Percentiles rank a stretch among this genome's conserved stretches.
These are phyloP conservation scores for Sporobolomyces pararoseus DNA, from an alignment of 768 basidiomycete species.

Conservation along the genomic window DNA sequence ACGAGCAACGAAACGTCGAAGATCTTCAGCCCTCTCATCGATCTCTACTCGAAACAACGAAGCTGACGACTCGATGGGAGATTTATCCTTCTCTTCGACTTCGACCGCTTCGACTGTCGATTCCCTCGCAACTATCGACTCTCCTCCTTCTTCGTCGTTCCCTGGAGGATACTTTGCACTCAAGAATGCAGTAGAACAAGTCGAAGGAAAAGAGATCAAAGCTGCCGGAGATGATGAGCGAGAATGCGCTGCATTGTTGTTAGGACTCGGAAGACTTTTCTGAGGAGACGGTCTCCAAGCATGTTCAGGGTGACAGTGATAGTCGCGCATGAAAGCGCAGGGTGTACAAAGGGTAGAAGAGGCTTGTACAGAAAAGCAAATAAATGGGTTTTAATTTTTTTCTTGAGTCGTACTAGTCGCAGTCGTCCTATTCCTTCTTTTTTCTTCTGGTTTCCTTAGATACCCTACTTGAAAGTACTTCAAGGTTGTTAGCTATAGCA, in stretches of 20 bases:
- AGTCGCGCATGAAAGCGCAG: no score
- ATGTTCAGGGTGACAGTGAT: not conserved
- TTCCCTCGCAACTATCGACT: slow-evolving; percentile 23
- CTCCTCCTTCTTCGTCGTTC: not conserved
- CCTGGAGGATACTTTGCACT: slow-evolving; percentile 10
- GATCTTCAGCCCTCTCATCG: not conserved
- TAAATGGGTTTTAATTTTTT: no score
- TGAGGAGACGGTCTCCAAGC: slow-evolving; percentile 4
- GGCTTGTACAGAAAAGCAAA: no score
- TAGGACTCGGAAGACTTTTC: slow-evolving; percentile 37
- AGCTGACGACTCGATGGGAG: slow-evolving; percentile 13
- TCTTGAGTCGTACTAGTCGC: no score
- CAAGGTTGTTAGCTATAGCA: no score
- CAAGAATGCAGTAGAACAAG: not conserved
- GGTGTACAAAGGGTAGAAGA: no score
- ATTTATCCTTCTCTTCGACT: slow-evolving; percentile 30
- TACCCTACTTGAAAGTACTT: no score
- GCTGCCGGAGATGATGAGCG: slow-evolving; percentile 26
- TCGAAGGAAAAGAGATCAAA: not conserved
- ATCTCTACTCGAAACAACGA: slow-evolving; percentile 7
- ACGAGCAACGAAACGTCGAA: slow-evolving; percentile 9
- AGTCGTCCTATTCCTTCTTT: no score
- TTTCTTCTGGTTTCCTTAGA: no score
- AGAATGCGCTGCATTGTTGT: slow-evolving; percentile 37
- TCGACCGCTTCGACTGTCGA: slow-evolving; percentile 31